A percentile compares a stretch with the other conserved stretches of the same genome.
Evolutionary conservation across 257 asterid species (phyloP).

Genomic region (Penstemon barbatus): DNA sequence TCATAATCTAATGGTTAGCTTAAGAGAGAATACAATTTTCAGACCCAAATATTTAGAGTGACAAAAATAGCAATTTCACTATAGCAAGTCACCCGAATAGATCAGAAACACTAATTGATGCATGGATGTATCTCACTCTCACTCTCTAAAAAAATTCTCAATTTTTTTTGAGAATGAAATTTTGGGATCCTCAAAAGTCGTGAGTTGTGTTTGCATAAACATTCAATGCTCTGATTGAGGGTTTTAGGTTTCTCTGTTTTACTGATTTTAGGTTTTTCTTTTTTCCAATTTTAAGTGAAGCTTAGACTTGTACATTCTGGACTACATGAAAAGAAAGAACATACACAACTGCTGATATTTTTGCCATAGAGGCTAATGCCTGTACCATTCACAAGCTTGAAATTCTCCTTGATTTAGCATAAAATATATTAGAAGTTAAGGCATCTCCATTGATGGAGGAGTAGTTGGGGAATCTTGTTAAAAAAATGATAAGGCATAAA

Average conservation of each 20-base stretch:
- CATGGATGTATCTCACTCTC: neutral
- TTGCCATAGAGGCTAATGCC: constrained; percentile 30
- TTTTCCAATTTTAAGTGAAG: neutral
- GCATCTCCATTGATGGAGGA: too few relatives aligned
- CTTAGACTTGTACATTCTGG: constrained; percentile 23
- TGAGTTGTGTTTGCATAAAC: constrained; percentile 1
- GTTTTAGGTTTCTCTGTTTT: neutral
- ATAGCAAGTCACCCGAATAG: too few relatives aligned
- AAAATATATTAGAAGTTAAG: too few relatives aligned
- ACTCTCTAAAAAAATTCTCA: neutral
- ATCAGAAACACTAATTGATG: too few relatives aligned
- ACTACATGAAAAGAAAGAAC: constrained; percentile 34
- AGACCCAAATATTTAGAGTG: too few relatives aligned
- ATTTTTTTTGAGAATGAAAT: constrained; percentile 4
- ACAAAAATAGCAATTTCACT: too few relatives aligned
- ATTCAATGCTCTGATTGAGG: neutral
- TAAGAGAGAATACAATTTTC: too few relatives aligned
- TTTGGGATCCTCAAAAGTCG: constrained; percentile 25
- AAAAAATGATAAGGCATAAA: too few relatives aligned
- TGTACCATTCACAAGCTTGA: neutral
- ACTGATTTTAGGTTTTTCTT: neutral
- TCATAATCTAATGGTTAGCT: too few relatives aligned
- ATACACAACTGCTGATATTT: constrained; percentile 31
- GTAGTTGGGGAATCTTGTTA: too few relatives aligned
- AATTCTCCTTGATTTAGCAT: too few relatives aligned